A percentile compares a stretch with the other conserved stretches of the same genome.
These are phyloP conservation scores for Garcia nutans DNA, from an alignment of 345 rosid genomes.

Conservation along the genomic window DNA sequence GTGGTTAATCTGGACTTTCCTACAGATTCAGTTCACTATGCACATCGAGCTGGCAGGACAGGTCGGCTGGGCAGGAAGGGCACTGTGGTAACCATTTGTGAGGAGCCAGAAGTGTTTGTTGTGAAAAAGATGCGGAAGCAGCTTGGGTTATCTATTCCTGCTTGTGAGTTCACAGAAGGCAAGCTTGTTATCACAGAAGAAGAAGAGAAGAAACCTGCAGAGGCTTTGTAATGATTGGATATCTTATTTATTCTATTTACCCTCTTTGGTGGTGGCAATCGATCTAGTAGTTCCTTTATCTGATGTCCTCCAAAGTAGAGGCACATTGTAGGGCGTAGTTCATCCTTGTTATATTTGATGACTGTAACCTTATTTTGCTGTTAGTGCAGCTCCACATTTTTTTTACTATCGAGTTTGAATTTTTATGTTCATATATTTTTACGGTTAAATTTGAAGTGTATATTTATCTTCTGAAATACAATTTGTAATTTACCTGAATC, in stretches of 20 bases:
- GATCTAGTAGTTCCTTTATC: neutral
- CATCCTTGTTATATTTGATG: neutral
- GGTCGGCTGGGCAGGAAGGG: constrained; percentile 92
- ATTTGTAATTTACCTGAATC: neutral
- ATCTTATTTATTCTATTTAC: neutral
- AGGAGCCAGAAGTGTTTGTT: constrained; percentile 77
- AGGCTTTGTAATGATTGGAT: constrained; percentile 19
- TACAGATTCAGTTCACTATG: constrained; percentile 74
- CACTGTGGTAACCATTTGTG: constrained; percentile 76
- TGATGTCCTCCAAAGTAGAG: neutral
- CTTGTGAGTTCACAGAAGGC: constrained; percentile 86
- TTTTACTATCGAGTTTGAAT: neutral
- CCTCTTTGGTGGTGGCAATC: no score
- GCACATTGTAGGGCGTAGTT: neutral
- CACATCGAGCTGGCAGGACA: constrained; percentile 88
- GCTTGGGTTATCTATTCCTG: constrained; percentile 59
- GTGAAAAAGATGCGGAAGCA: constrained; percentile 87
- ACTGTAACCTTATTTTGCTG: neutral
- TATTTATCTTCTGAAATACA: neutral
- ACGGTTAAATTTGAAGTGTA: neutral
- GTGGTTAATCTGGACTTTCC: constrained; percentile 88
- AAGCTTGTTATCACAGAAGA: constrained; percentile 42
- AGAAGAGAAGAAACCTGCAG: constrained; percentile 37
- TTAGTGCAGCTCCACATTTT: neutral
- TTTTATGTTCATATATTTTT: neutral